Evolutionary conservation across 108 stramenopile species (phyloP).

Genomic region (Fragilaria crotonensis): DNA sequence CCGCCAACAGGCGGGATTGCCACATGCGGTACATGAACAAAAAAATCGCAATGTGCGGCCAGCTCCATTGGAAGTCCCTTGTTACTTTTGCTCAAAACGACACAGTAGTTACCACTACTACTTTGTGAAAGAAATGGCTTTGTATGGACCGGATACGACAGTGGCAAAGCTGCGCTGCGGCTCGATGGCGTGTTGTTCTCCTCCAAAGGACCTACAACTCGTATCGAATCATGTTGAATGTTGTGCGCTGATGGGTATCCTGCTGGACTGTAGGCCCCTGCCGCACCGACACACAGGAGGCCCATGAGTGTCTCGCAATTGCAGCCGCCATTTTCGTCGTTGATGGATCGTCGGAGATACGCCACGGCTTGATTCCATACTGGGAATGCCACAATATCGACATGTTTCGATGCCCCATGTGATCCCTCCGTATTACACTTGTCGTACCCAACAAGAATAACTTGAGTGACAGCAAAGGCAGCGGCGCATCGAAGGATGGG

Average conservation of each 20-base stretch:
- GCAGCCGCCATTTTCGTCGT: not conserved
- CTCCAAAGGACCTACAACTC: not conserved
- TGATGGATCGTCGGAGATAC: slow-evolving; percentile 16
- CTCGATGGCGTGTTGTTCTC: not conserved
- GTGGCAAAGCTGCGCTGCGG: not conserved
- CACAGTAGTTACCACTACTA: not conserved
- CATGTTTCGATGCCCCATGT: slow-evolving; percentile 65
- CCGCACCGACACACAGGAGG: slow-evolving; percentile 24
- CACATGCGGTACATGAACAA: slow-evolving; percentile 71
- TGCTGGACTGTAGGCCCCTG: not conserved
- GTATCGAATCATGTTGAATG: not conserved
- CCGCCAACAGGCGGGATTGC: not conserved
- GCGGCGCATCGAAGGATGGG: slow-evolving; percentile 72
- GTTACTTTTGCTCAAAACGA: slow-evolving; percentile 2
- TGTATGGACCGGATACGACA: not conserved
- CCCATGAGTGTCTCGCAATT: slow-evolving; percentile 23
- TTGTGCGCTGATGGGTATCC: not conserved
- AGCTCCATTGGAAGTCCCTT: slow-evolving; percentile 46
- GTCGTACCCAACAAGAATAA: slow-evolving; percentile 64
- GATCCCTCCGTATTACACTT: slow-evolving; percentile 58
- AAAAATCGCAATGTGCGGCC: slow-evolving; percentile 49
- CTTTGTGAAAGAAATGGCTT: not conserved
- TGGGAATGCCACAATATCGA: slow-evolving; percentile 62
- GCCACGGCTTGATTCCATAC: slow-evolving; percentile 39
- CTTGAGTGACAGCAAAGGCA: slow-evolving; percentile 59